These are phyloP conservation scores for Xylaria sp. DNA, from an alignment of 495 filamentous ascomycete species.

Conservation along the genomic window DNA sequence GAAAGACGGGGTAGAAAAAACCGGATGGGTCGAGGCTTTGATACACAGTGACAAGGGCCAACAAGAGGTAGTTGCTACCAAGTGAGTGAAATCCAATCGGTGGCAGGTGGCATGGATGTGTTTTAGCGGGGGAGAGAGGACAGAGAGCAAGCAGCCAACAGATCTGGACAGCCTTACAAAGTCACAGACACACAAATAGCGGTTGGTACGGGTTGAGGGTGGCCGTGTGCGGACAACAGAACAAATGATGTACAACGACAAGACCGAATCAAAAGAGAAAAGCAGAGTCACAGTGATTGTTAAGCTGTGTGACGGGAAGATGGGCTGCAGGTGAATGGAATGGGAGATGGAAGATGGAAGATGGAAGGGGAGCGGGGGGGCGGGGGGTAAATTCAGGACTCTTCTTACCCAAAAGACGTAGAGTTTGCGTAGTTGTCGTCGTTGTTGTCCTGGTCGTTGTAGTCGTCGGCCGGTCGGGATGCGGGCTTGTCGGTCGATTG, in stretches of 20 bases:
- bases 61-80: not conserved
- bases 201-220: not conserved
- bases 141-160: not conserved
- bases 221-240: not conserved
- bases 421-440: not conserved
- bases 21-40: not conserved
- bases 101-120: not conserved
- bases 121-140: not conserved
- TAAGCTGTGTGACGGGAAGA: not conserved
- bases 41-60: not conserved
- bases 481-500: constrained; percentile 3
- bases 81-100: not conserved
- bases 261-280: not conserved
- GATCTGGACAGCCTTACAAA: constrained; percentile 4
- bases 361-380: constrained; percentile 16
- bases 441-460: not conserved
- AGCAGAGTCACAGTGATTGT: not conserved
- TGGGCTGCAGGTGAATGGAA: not conserved
- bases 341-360: no score
- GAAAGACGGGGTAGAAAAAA: not conserved
- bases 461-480: constrained; percentile 16
- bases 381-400: constrained; percentile 13
- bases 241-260: not conserved
- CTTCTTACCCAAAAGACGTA: constrained; percentile 22
- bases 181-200: not conserved